Evolutionary conservation across 73 alveolate species (phyloP).

Genomic region (Stentor roeselii): DNA sequence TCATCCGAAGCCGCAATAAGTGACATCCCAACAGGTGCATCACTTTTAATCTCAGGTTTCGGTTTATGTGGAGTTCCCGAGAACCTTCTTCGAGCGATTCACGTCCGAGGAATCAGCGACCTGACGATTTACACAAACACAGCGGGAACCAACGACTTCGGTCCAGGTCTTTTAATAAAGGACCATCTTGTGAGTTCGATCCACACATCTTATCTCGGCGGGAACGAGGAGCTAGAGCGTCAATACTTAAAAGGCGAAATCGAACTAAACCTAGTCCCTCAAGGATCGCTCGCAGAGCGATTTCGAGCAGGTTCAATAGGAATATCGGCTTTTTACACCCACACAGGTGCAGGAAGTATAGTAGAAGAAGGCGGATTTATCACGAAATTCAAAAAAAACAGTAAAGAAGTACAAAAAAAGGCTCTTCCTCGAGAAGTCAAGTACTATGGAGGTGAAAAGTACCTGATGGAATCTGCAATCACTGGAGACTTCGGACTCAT

Average conservation of each 20-base stretch:
- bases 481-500: slow-evolving; percentile 61
- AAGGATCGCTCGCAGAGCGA: slow-evolving; percentile 76
- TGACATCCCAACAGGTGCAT: too few species aligned
- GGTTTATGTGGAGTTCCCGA: slow-evolving; percentile 96
- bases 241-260: slow-evolving; percentile 38
- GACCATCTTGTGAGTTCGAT: slow-evolving; percentile 31
- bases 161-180: slow-evolving; percentile 57
- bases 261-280: slow-evolving; percentile 44
- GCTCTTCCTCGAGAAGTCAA: slow-evolving; percentile 41
- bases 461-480: slow-evolving; percentile 59
- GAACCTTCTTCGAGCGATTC: slow-evolving; percentile 65
- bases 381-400: slow-evolving; percentile 18
- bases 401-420: slow-evolving; percentile 13
- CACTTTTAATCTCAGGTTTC: too few species aligned
- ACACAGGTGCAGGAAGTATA: slow-evolving; percentile 50
- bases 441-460: slow-evolving; percentile 37
- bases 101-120: slow-evolving; percentile 47
- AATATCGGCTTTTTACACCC: slow-evolving; percentile 54
- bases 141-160: slow-evolving; percentile 69
- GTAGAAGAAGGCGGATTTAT: slow-evolving; percentile 47
- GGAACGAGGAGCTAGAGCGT: slow-evolving; percentile 67
- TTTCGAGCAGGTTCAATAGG: slow-evolving; percentile 73
- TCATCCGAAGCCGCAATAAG: too few species aligned
- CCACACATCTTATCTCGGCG: slow-evolving; percentile 68
- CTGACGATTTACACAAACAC: slow-evolving; percentile 64